Conservation (phyloP, 257 asterid species). For the Solanum rostratum region DNA sequence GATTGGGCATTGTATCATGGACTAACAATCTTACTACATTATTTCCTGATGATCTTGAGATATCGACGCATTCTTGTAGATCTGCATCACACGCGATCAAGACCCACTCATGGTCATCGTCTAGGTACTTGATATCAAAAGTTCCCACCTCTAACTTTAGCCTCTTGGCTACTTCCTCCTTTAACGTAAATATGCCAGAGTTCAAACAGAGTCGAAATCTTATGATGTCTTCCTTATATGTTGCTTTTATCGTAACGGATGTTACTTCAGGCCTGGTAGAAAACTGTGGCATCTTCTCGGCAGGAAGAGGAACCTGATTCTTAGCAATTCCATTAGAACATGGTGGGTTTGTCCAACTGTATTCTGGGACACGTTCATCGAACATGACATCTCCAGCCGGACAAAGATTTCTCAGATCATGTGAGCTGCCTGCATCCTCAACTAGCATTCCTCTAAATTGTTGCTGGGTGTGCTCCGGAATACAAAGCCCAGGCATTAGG, state of each 20-base stretch:
- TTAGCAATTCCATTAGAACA: slow-evolving; percentile 17
- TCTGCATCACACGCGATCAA: slow-evolving; percentile 63
- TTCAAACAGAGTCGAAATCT: slow-evolving; percentile 50
- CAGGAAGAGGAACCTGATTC: slow-evolving; percentile 23
- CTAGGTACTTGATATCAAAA: slow-evolving; percentile 68
- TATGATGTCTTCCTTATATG: slow-evolving; percentile 61
- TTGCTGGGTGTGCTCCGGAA: slow-evolving; percentile 21
- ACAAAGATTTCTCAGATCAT: slow-evolving; percentile 57
- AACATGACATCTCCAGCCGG: slow-evolving; percentile 30
- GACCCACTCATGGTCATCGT: slow-evolving; percentile 91
- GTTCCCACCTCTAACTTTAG: slow-evolving; percentile 68
- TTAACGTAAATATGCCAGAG: slow-evolving; percentile 41
- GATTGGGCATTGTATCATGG: slow-evolving; percentile 52
- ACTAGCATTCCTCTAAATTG: slow-evolving; percentile 52
- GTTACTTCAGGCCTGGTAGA: slow-evolving; percentile 35
- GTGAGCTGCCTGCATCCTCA: slow-evolving; percentile 81
- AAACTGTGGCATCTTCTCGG: slow-evolving; percentile 24
- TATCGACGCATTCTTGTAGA: slow-evolving; percentile 54
- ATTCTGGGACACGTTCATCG: slow-evolving; percentile 38
- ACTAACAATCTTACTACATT: slow-evolving; percentile 52
- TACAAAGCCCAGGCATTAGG: slow-evolving; percentile 24
- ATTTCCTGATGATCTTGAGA: slow-evolving; percentile 41
- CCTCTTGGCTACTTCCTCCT: slow-evolving; percentile 79
- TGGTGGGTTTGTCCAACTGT: slow-evolving; percentile 45
- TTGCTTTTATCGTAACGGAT: slow-evolving; percentile 65